Base-by-base conservation (phyloP, 2,329 filamentous ascomycete genomes). In the Diaporthe citrichinensis region DNA sequence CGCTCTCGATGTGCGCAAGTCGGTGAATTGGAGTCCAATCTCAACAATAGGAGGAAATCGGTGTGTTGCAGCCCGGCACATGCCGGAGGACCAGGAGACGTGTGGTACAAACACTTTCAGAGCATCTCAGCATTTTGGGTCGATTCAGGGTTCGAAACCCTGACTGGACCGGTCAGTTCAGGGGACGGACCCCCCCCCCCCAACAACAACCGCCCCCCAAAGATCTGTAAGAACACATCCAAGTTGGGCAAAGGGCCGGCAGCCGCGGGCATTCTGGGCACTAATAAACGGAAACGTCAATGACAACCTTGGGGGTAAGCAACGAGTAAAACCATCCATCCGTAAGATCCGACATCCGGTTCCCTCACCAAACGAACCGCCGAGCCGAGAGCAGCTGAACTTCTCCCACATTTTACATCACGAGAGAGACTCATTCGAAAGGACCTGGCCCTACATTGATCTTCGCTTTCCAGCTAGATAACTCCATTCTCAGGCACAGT, bases 401-500 rank as follows among this genome's bases (percentile, higher is more conserved):
- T 7, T 12, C 5, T 46, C 41, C 14, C 25, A n/a, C 15, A 4
- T 46, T 8, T 36, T 15, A 61, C 28, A 25, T 34, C 7, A 68
- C 1, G 9, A n/a, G 25, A n/a, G 20, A 20, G 23, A 9, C 14
- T 41, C 7, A 12, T 17, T 36, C 14, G 5, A 36, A 9, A 25
- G 15, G 1, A 46, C 8, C 39, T 51, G 4, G 7, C 34, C 17
- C 28, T 31, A 39, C 46, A 23, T 39, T 36, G 9, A 20, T 14
- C 8, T 12, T 39, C 65, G 4, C 9, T 23, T n/a, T 39, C 14
- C 51, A 36, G 6, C 12, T 20, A 6, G 25, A n/a, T n/a, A 49
- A 67, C 20, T 36, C 5, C n/a, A 15, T 86, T 76, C 77, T 84
- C 82, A 59, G 84, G 82, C 39, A n/a, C 20, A 17, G 28, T 28